A percentile compares a stretch with the other conserved stretches of the same genome.
phyloP scores from a whole-genome alignment of 2,329 filamentous ascomycete species.

The Sporothrix protearum region DNA sequence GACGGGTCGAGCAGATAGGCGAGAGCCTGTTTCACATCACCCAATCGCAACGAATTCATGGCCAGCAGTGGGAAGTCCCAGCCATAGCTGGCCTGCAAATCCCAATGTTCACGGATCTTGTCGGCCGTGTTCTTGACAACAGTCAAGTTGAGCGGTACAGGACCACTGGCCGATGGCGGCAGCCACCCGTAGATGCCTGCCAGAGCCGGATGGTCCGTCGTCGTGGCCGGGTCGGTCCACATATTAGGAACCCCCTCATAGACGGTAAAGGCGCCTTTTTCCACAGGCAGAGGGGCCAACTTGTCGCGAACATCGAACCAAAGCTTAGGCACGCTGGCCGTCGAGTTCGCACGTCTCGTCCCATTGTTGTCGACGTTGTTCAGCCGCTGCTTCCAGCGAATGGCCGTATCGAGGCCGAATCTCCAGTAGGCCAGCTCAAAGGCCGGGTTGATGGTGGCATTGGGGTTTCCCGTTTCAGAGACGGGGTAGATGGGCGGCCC shows the following conservation, averaged over 20 bases:
- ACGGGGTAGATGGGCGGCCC: constrained; percentile 46
- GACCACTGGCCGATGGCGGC: constrained; percentile 39
- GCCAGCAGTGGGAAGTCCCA: constrained; percentile 47
- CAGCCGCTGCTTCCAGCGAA: constrained; percentile 50
- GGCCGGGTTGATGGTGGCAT: constrained; percentile 54
- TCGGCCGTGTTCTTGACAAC: constrained; percentile 39
- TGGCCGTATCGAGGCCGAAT: constrained; percentile 55
- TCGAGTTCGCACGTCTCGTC: not conserved
- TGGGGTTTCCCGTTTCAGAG: constrained; percentile 57
- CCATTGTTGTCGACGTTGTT: constrained; percentile 21
- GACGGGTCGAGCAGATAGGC: constrained; percentile 47
- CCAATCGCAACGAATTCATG: constrained; percentile 44
- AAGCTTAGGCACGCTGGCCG: constrained; percentile 39
- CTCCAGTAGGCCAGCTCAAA: constrained; percentile 62
- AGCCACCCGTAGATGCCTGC: constrained; percentile 44
- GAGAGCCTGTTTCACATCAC: constrained; percentile 39
- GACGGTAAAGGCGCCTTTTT: constrained; percentile 49
- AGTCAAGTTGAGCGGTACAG: constrained; percentile 36
- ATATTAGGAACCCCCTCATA: constrained; percentile 50
- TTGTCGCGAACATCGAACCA: constrained; percentile 50
- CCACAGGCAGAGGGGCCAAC: constrained; percentile 51
- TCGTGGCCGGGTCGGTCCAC: constrained; percentile 41
- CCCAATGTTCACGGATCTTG: constrained; percentile 41
- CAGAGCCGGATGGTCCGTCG: constrained; percentile 44
- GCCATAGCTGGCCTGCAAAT: constrained; percentile 41